Conservation (phyloP, 768 basidiomycete species). For the Calocybe cyanea region DNA sequence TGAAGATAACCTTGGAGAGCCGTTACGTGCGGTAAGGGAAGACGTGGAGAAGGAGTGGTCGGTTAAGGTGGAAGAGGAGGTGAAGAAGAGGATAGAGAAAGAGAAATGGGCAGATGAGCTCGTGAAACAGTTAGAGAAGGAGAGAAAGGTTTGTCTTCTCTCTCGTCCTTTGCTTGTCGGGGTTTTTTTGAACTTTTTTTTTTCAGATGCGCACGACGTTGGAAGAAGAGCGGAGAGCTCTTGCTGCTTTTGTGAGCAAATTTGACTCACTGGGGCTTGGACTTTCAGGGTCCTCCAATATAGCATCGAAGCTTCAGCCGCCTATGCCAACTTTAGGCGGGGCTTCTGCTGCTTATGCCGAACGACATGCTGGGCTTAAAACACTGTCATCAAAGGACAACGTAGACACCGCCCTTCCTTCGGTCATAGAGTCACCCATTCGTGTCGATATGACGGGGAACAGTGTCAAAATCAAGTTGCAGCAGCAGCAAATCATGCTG, state of each 20-base stretch:
- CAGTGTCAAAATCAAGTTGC: constrained; percentile 22
- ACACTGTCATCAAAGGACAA: constrained; percentile 8
- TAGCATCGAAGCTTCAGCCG: constrained; percentile 40
- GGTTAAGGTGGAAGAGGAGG: constrained; percentile 55
- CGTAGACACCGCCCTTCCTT: constrained; percentile 3
- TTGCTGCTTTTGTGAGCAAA: constrained; percentile 77
- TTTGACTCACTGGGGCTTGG: constrained; percentile 72
- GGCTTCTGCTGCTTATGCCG: constrained; percentile 44
- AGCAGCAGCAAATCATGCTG: constrained; percentile 38
- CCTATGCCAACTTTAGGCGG: constrained; percentile 52
- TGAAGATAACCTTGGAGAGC: constrained; percentile 70
- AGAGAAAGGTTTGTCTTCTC: constrained; percentile 52
- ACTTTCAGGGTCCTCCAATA: constrained; percentile 17
- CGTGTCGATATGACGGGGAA: constrained; percentile 34
- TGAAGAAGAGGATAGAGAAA: constrained; percentile 58
- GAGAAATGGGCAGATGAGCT: constrained; percentile 73
- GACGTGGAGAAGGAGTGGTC: constrained; percentile 76
- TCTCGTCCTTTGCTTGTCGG: not conserved
- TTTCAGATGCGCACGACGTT: constrained; percentile 53
- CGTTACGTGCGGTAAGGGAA: constrained; percentile 59
- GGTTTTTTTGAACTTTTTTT: not conserved
- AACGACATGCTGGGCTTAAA: constrained; percentile 37
- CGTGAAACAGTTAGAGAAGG: constrained; percentile 72
- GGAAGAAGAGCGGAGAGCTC: constrained; percentile 74
- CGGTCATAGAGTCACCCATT: constrained; percentile 43